phyloP scores from a whole-genome alignment of 306 rosid genomes.

The Cucurbita pepo region DNA sequence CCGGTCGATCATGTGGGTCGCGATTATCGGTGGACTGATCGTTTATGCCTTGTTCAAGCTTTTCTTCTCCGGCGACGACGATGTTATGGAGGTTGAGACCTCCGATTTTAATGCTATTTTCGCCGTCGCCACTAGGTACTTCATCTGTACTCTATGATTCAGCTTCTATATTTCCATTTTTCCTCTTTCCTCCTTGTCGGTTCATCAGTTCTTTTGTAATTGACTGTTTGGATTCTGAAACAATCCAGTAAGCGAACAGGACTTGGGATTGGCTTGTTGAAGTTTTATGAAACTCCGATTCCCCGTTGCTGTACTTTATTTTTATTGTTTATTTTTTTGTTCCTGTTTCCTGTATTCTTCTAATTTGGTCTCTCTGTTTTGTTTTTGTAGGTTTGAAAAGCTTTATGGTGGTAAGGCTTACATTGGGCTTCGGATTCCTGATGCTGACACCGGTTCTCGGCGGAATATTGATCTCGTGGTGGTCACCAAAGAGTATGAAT shows the following conservation, averaged over 20 bases:
- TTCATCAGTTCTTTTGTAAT: not conserved
- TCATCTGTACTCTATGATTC: not conserved
- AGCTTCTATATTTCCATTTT: not conserved
- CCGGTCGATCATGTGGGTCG: slow-evolving; percentile 38
- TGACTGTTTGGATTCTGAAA: not conserved
- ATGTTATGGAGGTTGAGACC: slow-evolving; percentile 41
- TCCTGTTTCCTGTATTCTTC: not conserved
- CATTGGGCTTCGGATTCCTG: slow-evolving; percentile 85
- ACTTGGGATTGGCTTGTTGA: not conserved
- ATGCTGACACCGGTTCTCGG: slow-evolving; percentile 57
- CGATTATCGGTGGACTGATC: slow-evolving; percentile 49
- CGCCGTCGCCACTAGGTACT: slow-evolving; percentile 50
- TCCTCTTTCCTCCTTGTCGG: not conserved
- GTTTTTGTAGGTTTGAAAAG: slow-evolving; percentile 40
- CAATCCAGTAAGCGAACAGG: not conserved
- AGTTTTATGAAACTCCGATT: not conserved
- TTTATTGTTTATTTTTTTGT: not conserved
- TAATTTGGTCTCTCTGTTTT: not conserved
- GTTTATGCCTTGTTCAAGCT: slow-evolving; percentile 26
- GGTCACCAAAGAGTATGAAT: slow-evolving; percentile 39
- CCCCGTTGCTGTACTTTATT: not conserved
- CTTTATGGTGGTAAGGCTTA: slow-evolving; percentile 54
- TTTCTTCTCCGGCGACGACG: slow-evolving; percentile 46
- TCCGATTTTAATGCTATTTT: slow-evolving; percentile 49
- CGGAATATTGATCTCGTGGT: slow-evolving; percentile 66